Percentiles rank a stretch among this genome's conserved stretches.
These are phyloP conservation scores for Globisporangium parvum DNA, from an alignment of 352 stramenopile species.

Conservation along the genomic window DNA sequence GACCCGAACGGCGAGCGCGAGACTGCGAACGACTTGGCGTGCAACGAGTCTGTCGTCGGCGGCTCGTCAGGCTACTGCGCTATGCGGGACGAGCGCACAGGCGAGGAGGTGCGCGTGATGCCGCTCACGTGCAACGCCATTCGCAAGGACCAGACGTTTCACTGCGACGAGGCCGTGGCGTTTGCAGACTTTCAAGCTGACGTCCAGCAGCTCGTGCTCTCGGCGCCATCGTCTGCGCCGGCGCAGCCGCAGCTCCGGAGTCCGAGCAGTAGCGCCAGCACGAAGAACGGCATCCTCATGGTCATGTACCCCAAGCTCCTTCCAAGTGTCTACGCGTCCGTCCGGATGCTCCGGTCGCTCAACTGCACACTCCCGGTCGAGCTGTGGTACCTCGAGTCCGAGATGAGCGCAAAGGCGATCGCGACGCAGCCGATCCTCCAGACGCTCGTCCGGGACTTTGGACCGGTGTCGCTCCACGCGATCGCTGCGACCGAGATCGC, in stretches of 20 bases:
- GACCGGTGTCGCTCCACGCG: slow-evolving; percentile 32
- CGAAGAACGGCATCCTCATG: slow-evolving; percentile 50
- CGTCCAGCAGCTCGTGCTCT: slow-evolving; percentile 24
- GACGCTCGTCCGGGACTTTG: slow-evolving; percentile 22
- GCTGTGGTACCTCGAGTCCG: slow-evolving; percentile 54
- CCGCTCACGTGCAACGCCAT: slow-evolving; percentile 54
- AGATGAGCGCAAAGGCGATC: slow-evolving; percentile 22
- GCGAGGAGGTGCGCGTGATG: slow-evolving; percentile 66
- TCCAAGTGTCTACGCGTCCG: slow-evolving; percentile 56
- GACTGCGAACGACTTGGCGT: slow-evolving; percentile 39
- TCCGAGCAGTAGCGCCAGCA: no score
- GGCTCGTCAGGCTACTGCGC: slow-evolving; percentile 61
- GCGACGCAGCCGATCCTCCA: slow-evolving; percentile 19
- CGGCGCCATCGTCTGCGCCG: slow-evolving; percentile 12
- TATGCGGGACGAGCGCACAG: slow-evolving; percentile 40
- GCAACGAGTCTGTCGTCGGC: slow-evolving; percentile 31
- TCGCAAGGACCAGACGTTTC: slow-evolving; percentile 39
- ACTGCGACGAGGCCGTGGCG: slow-evolving; percentile 39
- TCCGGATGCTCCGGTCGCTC: slow-evolving; percentile 37
- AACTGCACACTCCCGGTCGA: slow-evolving; percentile 61
- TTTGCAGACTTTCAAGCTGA: slow-evolving; percentile 59
- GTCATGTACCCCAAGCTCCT: slow-evolving; percentile 68
- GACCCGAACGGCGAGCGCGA: slow-evolving; percentile 38
- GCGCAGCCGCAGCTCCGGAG: slow-evolving; percentile 16
- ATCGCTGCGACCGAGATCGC: slow-evolving; percentile 38